phyloP scores from a whole-genome alignment of 495 filamentous ascomycete species.

The Daldinia bambusicola region DNA sequence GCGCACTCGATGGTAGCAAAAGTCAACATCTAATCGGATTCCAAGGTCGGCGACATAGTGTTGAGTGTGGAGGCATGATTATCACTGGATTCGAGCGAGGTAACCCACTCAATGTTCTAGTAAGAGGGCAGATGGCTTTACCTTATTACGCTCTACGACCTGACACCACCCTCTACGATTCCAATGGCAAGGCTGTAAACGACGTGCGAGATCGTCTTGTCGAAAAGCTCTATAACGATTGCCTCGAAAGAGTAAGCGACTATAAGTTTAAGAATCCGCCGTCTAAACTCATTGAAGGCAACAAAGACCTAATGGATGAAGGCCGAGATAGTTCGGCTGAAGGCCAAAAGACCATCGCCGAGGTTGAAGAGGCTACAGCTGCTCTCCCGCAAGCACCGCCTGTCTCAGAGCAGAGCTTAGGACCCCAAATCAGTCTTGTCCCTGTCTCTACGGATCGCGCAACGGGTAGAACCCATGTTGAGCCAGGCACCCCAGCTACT shows the following conservation, averaged over 20 bases:
- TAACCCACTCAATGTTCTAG: slow-evolving; percentile 89
- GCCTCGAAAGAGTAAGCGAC: slow-evolving; percentile 86
- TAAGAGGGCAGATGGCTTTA: slow-evolving; percentile 89
- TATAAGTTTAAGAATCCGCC: slow-evolving; percentile 81
- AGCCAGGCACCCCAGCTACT: slow-evolving; percentile 66
- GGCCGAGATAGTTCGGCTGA: slow-evolving; percentile 80
- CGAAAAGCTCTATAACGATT: slow-evolving; percentile 92
- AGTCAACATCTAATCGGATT: slow-evolving; percentile 50
- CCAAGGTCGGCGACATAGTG: slow-evolving; percentile 75
- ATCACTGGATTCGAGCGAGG: slow-evolving; percentile 96
- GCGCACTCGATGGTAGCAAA: slow-evolving; percentile 65
- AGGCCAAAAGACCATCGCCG: slow-evolving; percentile 74
- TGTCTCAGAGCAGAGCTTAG: slow-evolving; percentile 59
- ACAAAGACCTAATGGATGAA: slow-evolving; percentile 82
- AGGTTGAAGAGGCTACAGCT: slow-evolving; percentile 69
- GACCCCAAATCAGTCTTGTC: slow-evolving; percentile 62
- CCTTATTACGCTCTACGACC: slow-evolving; percentile 85
- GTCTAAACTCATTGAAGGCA: slow-evolving; percentile 80
- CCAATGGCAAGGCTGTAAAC: slow-evolving; percentile 82
- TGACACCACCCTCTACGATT: slow-evolving; percentile 89
- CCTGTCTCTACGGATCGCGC: slow-evolving; percentile 68
- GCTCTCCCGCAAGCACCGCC: slow-evolving; percentile 59
- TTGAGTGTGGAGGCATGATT: slow-evolving; percentile 96
- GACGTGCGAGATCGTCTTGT: slow-evolving; percentile 81
- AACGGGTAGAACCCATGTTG: slow-evolving; percentile 67